Conservation (phyloP, 2,329 filamentous ascomycete genomes). For the Arthrocladium fulminans region DNA sequence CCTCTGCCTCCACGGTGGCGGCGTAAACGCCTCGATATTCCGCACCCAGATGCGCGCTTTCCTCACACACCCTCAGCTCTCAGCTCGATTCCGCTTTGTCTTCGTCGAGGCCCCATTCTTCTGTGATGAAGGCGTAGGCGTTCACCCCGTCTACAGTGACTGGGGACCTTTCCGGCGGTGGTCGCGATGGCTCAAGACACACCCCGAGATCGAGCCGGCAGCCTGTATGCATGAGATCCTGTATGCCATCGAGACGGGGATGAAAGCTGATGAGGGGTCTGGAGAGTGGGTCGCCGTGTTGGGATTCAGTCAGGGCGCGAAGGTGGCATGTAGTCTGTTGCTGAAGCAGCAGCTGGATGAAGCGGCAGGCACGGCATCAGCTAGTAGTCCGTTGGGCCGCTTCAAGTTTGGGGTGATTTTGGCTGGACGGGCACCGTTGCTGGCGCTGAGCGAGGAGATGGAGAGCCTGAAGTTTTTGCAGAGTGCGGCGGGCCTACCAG, state of each 20-base stretch:
- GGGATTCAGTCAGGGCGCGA: conserved; percentile 61
- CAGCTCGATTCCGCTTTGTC: conserved; percentile 56
- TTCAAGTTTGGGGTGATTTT: conserved; percentile 20
- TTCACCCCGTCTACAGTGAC: conserved; percentile 49
- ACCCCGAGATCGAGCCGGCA: conserved; percentile 44
- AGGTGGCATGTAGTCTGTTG: conserved; percentile 51
- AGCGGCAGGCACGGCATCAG: conserved; percentile 13
- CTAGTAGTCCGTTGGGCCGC: conserved; percentile 8
- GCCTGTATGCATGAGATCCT: conserved; percentile 36
- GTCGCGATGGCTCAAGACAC: conserved; percentile 55
- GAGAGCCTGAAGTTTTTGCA: conserved; percentile 22
- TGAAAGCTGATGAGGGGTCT: conserved; percentile 47
- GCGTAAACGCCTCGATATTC: conserved; percentile 64
- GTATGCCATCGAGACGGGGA: conserved; percentile 32
- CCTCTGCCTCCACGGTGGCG: conserved; percentile 73
- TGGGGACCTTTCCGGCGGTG: conserved; percentile 57
- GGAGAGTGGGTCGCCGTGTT: conserved; percentile 54
- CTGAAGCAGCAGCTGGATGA: conserved; percentile 50
- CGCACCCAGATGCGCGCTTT: conserved; percentile 55
- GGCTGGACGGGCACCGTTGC: conserved; percentile 11
- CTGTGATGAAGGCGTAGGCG: conserved; percentile 33
- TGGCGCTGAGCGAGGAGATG: conserved; percentile 13
- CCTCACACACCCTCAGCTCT: conserved; percentile 36
- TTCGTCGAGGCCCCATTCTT: conserved; percentile 63
- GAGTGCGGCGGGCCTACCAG: conserved; percentile 19